phyloP scores from a whole-genome alignment of 1,284 basidiomycete species.

The Cutaneotrichosporon cavernicola region DNA sequence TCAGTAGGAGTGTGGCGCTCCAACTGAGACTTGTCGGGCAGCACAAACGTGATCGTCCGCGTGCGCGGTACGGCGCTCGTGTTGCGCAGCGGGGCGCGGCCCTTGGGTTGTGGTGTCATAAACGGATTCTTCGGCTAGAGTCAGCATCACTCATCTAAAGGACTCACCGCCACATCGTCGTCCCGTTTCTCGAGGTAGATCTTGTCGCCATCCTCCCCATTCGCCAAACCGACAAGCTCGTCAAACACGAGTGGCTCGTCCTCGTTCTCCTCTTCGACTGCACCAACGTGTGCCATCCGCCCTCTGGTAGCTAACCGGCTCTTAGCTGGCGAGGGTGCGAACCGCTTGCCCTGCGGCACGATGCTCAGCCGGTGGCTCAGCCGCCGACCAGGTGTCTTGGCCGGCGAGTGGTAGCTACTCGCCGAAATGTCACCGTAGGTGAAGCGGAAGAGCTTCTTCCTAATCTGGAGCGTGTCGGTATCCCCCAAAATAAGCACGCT shows the following conservation, averaged over 20 bases:
- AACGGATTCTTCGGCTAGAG: slow-evolving; percentile 32
- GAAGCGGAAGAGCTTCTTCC: slow-evolving; percentile 50
- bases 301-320: slow-evolving; percentile 11
- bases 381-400: slow-evolving; percentile 13
- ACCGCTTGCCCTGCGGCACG: slow-evolving; percentile 42
- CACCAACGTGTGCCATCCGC: slow-evolving; percentile 2
- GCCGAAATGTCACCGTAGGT: slow-evolving; percentile 33
- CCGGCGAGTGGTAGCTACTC: slow-evolving; percentile 11
- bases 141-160: neutral
- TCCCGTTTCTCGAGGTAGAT: slow-evolving; percentile 43
- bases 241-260: slow-evolving; percentile 12
- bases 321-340: slow-evolving; percentile 43
- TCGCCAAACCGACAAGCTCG: slow-evolving; percentile 31
- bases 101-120: slow-evolving; percentile 36
- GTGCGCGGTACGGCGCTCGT: slow-evolving; percentile 38
- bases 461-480: slow-evolving; percentile 44
- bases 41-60: slow-evolving; percentile 18
- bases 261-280: slow-evolving; percentile 12
- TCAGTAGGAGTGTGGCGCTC: neutral
- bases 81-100: slow-evolving; percentile 31
- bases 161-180: slow-evolving; percentile 11
- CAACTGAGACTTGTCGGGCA: neutral
- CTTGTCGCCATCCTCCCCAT: slow-evolving; percentile 46
- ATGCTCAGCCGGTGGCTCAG: slow-evolving; percentile 43
- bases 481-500: slow-evolving; percentile 31